Evolutionary conservation across 768 basidiomycete species (phyloP), one percentile per base, ranked within the genome.

Genomic region (Russula dissimulans): DNA sequence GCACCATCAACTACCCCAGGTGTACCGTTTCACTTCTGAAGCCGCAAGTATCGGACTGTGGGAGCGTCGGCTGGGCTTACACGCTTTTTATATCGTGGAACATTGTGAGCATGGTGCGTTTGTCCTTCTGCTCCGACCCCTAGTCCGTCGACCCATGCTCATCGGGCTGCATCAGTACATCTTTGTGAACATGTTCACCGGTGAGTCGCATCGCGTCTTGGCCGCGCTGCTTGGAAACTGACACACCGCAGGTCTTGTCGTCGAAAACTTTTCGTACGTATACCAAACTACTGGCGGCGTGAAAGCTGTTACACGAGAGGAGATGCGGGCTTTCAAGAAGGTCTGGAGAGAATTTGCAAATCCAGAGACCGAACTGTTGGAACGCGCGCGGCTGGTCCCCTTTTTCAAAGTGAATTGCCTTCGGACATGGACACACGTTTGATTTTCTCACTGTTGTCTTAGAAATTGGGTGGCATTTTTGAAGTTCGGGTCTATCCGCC

Each of bases 321-420:
- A 97, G 69, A 95, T 97, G 84, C 85, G 95, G 38, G 77, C 84
- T 1, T 97, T 93, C 81, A 98, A 98, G 77, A 91, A 92, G 68
- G 80, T 89, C 3, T 98, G 95, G 95, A 86, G 87, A 3, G 81
- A 86, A 69, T 91, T 86, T 68, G 86, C 94, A 26, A 83, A 87
- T 59, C 77, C 82, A 9, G 82, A 86, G 57, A 92, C 87, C 0
- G 91, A 92, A 0, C 85, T 86, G 68, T 76, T 98, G 43, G 82
- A 85, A 61, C 84, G 85, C 1, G 73, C 74, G 31, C 79, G 79
- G 38, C 86, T 95, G 62, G 83, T 85, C 15, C 78, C 79, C 5
- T 97, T 97, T 77, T 88, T 97, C 55, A 77, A 79, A 3, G 95
- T 97, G 66, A 67, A 91, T 78, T 22, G 0, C 51, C n/a, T 29